Evolutionary conservation across 2,329 filamentous ascomycete species (phyloP).

Genomic region (Penicillium occitanis): DNA sequence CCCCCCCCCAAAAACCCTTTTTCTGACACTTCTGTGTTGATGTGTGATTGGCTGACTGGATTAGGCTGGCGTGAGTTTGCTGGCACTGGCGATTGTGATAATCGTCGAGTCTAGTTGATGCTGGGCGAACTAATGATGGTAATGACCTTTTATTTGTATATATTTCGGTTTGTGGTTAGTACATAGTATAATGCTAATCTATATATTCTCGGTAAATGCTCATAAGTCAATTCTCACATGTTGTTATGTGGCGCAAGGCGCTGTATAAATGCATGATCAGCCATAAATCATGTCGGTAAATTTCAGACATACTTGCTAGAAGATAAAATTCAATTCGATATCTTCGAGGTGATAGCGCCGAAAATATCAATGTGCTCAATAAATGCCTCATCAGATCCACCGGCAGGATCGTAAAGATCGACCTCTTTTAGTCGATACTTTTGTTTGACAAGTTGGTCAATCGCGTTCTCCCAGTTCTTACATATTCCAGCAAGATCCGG

Average conservation of each 20-base stretch:
- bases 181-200: not conserved
- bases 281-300: not conserved
- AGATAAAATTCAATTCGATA: not conserved
- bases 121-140: not conserved
- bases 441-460: conserved; percentile 24
- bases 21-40: not conserved
- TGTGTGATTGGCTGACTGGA: not conserved
- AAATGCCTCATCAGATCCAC: conserved; percentile 21
- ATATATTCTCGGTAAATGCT: not conserved
- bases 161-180: not conserved
- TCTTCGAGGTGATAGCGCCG: conserved; percentile 9
- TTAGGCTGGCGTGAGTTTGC: conserved; percentile 15
- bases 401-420: conserved; percentile 10
- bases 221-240: not conserved
- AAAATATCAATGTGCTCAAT: conserved; percentile 24
- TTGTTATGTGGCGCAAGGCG: not conserved
- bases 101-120: conserved; percentile 9
- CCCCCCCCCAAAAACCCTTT: too few relatives aligned
- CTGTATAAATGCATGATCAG: not conserved
- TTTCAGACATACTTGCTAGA: not conserved
- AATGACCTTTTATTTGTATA: not conserved
- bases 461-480: conserved; percentile 25
- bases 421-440: conserved; percentile 24
- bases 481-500: conserved; percentile 9
- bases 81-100: conserved; percentile 17